Conservation (phyloP, 2,329 filamentous ascomycete species). For the Alternaria metachromatica region DNA sequence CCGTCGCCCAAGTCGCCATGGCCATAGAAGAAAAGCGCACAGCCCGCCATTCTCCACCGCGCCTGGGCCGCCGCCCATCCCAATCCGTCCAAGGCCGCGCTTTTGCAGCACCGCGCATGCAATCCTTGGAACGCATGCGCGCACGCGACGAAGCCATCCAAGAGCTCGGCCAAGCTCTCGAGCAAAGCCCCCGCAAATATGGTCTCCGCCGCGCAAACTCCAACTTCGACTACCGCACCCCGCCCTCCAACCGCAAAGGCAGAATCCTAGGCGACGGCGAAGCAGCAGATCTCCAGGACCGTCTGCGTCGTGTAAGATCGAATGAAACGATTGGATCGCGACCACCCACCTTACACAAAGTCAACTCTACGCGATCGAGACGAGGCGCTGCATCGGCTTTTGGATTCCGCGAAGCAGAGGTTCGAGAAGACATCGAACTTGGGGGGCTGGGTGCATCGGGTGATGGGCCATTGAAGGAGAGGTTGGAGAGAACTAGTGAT, state of each 20-base stretch:
- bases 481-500: constrained; percentile 41
- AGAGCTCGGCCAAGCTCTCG: constrained; percentile 50
- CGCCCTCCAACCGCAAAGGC: constrained; percentile 44
- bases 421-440: constrained; percentile 46
- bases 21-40: constrained; percentile 61
- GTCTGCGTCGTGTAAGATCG: constrained; percentile 39
- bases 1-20: constrained; percentile 61
- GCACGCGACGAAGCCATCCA: constrained; percentile 51
- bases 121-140: constrained; percentile 57
- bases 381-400: constrained; percentile 33
- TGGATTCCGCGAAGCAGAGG: constrained; percentile 48
- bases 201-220: constrained; percentile 32
- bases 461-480: constrained; percentile 38
- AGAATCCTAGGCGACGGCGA: constrained; percentile 39
- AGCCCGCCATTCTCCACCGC: constrained; percentile 35
- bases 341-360: constrained; percentile 20
- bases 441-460: constrained; percentile 31
- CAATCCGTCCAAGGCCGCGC: constrained; percentile 57
- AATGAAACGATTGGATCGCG: constrained; percentile 40
- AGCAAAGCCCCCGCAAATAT: constrained; percentile 55
- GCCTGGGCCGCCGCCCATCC: constrained; percentile 46
- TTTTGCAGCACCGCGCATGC: constrained; percentile 59
- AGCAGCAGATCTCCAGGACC: constrained; percentile 37
- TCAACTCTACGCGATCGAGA: constrained; percentile 30
- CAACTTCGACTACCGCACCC: constrained; percentile 43